Conservation (phyloP, 179 eudicot genomes). For the Nepenthes alata region DNA sequence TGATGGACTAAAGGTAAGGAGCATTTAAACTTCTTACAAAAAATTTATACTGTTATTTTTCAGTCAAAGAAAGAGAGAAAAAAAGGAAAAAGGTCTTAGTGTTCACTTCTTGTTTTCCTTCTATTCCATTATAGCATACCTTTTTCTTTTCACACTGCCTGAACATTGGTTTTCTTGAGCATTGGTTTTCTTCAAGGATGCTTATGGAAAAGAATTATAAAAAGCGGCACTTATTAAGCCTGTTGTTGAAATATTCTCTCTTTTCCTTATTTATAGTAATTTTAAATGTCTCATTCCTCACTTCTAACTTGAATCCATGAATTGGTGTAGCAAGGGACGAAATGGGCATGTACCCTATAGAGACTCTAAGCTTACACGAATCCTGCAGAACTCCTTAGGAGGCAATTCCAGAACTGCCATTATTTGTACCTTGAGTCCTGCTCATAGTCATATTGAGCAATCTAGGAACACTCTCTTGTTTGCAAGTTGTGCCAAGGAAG, state of each 20-base stretch:
- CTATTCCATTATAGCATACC: no score
- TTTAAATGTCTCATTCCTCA: neutral
- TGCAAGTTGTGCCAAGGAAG: conserved; percentile 69
- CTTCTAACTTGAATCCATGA: neutral
- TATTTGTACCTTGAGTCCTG: conserved; percentile 78
- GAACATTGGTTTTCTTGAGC: neutral
- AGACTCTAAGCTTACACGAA: conserved; percentile 79
- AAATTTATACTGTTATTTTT: no score
- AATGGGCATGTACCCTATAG: conserved; percentile 61
- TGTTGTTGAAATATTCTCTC: neutral
- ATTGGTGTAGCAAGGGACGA: conserved; percentile 48
- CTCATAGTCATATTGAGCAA: conserved; percentile 64
- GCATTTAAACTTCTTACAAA: no score
- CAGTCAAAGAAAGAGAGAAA: no score
- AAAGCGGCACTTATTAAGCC: no score
- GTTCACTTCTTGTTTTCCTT: no score
- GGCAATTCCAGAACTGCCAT: conserved; percentile 82
- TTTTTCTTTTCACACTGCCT: no score
- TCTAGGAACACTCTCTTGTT: conserved; percentile 69
- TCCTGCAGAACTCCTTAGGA: conserved; percentile 69
- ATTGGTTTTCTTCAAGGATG: neutral
- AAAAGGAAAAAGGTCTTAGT: no score
- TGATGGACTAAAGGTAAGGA: no score
- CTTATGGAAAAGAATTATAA: no score
- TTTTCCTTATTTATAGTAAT: neutral